These are phyloP conservation scores for Mallotus repandus DNA, from an alignment of 441 rosid species.

Conservation along the genomic window DNA sequence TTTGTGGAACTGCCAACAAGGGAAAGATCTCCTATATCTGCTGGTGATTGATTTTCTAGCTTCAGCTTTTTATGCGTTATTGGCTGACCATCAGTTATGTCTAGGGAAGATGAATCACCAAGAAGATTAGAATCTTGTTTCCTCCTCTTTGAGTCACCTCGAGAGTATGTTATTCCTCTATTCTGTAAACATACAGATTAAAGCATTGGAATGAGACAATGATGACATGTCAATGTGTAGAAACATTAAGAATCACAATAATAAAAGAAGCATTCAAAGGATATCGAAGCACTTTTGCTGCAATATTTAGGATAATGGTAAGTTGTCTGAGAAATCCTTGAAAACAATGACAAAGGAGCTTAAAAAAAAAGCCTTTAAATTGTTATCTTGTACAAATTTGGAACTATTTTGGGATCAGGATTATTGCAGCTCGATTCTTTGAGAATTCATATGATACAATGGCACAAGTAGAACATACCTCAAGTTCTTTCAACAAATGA, in stretches of 20 bases:
- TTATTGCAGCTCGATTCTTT: background rate
- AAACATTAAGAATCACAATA: background rate
- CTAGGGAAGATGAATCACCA: slow-evolving; percentile 18
- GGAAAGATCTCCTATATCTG: slow-evolving; percentile 26
- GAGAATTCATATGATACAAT: slow-evolving; percentile 9
- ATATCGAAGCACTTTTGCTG: background rate
- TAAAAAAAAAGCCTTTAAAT: background rate
- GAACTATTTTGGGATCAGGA: background rate
- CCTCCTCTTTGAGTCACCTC: slow-evolving; percentile 36
- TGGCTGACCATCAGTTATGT: slow-evolving; percentile 18
- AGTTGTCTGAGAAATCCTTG: slow-evolving; percentile 3
- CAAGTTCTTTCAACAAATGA: slow-evolving; percentile 65
- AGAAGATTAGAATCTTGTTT: slow-evolving; percentile 29
- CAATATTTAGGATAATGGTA: background rate
- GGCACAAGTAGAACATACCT: slow-evolving; percentile 45
- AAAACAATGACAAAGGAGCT: background rate
- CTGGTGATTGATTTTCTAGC: slow-evolving; percentile 25
- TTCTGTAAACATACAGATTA: slow-evolving; percentile 40
- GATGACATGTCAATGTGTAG: background rate
- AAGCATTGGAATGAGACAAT: background rate
- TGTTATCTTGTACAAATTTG: background rate
- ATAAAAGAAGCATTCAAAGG: background rate
- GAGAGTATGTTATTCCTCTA: slow-evolving; percentile 46
- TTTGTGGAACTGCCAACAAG: slow-evolving; percentile 15
- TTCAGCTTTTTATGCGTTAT: slow-evolving; percentile 28